Conservation (phyloP, 2,329 filamentous ascomycete species). For the Coleophoma cylindrospora region DNA sequence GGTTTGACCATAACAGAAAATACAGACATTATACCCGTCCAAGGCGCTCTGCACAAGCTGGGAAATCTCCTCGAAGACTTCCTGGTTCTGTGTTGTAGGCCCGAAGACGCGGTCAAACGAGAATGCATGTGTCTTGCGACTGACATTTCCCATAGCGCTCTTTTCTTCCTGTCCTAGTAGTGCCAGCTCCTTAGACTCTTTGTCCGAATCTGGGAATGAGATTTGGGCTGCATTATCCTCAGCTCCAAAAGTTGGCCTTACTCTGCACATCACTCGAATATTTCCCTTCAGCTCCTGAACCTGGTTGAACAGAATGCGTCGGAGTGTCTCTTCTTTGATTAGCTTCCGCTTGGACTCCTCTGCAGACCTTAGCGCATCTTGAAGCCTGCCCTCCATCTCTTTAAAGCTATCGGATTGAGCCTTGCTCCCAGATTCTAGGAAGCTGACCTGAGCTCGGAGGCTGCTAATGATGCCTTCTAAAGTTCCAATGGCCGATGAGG, state of each 20-base stretch:
- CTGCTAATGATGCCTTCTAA: constrained; percentile 73
- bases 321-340: constrained; percentile 83
- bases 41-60: constrained; percentile 94
- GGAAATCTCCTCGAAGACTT: constrained; percentile 94
- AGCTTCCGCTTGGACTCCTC: constrained; percentile 74
- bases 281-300: constrained; percentile 98
- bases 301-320: constrained; percentile 92
- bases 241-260: constrained; percentile 65
- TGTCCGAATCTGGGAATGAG: constrained; percentile 70
- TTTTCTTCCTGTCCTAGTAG: constrained; percentile 79
- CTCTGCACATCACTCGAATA: constrained; percentile 95
- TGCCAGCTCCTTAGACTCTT: constrained; percentile 82
- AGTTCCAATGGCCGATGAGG: constrained; percentile 55
- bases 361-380: constrained; percentile 67
- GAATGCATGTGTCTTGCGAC: constrained; percentile 77
- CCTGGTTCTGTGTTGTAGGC: constrained; percentile 69
- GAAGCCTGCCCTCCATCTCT: constrained; percentile 72
- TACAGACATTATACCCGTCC: constrained; percentile 97
- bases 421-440: constrained; percentile 84
- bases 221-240: constrained; percentile 66
- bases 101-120: constrained; percentile 91
- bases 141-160: constrained; percentile 71
- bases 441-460: constrained; percentile 77
- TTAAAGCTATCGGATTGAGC: constrained; percentile 84
- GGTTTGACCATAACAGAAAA: constrained; percentile 97